Conservation (phyloP, 1,139 yeast species). For the Suhomyces yuchorum region DNA sequence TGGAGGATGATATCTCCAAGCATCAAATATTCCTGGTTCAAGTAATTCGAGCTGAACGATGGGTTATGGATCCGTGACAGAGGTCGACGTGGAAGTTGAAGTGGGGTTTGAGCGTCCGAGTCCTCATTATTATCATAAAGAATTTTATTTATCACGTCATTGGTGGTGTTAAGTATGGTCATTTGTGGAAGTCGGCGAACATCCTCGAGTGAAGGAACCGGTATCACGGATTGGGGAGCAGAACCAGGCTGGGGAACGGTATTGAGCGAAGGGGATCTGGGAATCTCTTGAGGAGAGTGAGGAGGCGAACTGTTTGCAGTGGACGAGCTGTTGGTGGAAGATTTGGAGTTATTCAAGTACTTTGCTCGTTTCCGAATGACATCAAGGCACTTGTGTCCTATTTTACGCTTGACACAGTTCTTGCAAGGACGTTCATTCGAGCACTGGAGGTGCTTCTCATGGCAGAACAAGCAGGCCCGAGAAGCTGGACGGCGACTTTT, state of each 20-base stretch:
- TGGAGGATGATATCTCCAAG: slow-evolving; percentile 55
- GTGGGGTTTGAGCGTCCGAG: slow-evolving; percentile 22
- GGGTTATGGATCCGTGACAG: slow-evolving; percentile 5
- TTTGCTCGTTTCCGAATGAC: slow-evolving; percentile 60
- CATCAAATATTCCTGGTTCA: slow-evolving; percentile 60
- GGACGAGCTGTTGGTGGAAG: slow-evolving; percentile 6
- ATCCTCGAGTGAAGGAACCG: slow-evolving; percentile 1
- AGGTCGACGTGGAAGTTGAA: slow-evolving; percentile 1
- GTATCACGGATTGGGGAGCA: neutral
- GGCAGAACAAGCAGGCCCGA: slow-evolving; percentile 73
- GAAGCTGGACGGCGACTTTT: slow-evolving; percentile 59
- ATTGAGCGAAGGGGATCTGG: slow-evolving; percentile 1
- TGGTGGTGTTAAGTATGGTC: slow-evolving; percentile 38
- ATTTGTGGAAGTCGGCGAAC: slow-evolving; percentile 12
- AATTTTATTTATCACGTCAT: slow-evolving; percentile 40
- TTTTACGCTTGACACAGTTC: slow-evolving; percentile 64
- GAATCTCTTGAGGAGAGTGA: slow-evolving; percentile 1
- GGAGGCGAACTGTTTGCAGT: slow-evolving; percentile 9
- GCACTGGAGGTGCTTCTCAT: slow-evolving; percentile 71
- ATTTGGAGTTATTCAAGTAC: slow-evolving; percentile 25
- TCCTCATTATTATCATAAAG: slow-evolving; percentile 19
- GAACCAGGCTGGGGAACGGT: neutral
- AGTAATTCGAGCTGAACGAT: slow-evolving; percentile 43
- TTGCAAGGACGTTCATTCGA: slow-evolving; percentile 62
- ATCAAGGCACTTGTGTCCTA: slow-evolving; percentile 58